phyloP scores from a whole-genome alignment of 2,329 filamentous ascomycete genomes.

The Aureobasidium mangrovei region DNA sequence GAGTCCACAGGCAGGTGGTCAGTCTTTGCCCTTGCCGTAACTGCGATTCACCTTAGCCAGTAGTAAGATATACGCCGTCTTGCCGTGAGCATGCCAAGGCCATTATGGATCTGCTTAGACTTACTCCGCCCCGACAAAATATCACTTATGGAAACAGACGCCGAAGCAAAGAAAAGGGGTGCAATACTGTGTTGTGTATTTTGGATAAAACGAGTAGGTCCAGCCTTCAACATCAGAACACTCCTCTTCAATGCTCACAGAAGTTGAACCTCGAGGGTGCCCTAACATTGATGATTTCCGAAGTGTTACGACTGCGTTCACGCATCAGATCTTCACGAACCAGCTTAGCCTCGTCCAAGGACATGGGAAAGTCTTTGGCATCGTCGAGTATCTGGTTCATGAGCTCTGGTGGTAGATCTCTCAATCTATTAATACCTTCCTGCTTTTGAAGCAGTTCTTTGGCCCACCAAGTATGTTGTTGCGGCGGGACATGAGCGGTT shows the following conservation, averaged over 20 bases:
- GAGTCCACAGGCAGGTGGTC: no score
- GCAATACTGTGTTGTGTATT: no score
- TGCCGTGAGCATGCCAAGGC: no score
- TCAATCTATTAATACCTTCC: slow-evolving; percentile 14
- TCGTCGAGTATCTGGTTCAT: slow-evolving; percentile 22
- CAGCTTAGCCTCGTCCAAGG: slow-evolving; percentile 22
- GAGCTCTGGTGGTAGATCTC: slow-evolving; percentile 22
- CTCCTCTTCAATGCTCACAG: slow-evolving; percentile 23
- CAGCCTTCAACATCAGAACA: no score
- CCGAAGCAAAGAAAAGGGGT: no score
- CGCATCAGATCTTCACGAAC: slow-evolving; percentile 24
- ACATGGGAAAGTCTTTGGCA: slow-evolving; percentile 23
- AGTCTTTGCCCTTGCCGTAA: no score
- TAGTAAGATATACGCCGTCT: no score
- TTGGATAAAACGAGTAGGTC: no score
- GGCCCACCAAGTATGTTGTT: slow-evolving; percentile 38
- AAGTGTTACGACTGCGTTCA: slow-evolving; percentile 19
- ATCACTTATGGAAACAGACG: no score
- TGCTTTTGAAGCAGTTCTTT: slow-evolving; percentile 9
- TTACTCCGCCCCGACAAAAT: no score
- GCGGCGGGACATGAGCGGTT: slow-evolving; percentile 42
- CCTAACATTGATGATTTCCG: slow-evolving; percentile 13
- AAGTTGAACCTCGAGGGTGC: slow-evolving; percentile 20
- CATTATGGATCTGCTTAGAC: no score
- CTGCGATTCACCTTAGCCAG: no score